Evolutionary conservation across 257 asterid genomes (phyloP), one percentile per base, ranked within the genome.

Genomic region (Sherardia arvensis): DNA sequence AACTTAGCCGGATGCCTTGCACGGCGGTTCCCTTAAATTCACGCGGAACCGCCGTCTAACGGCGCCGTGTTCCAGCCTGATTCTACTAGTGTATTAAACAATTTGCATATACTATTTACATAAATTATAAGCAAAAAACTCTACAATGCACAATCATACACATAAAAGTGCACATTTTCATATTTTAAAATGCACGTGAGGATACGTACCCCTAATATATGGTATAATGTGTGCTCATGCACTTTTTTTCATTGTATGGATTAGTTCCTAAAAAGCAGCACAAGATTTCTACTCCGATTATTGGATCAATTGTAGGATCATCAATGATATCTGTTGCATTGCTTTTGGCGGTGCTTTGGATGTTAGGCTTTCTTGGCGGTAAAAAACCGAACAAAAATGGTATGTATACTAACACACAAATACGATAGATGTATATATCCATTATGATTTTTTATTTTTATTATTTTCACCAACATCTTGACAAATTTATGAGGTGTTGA

Each of bases 321-420:
- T 33, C 34, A 14, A 7, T 48, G 26, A 4, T 26, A 32, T 23
- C 48, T 64, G 56, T 62, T 7, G 55, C 23, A 20, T 33, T 67
- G 56, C 22, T 72, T 17, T 21, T 72, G 27, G 64, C 60, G 54
- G 11, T 67, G 1, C 32, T 55, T 14, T 55, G 69, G 77, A 53
- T 5, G 59, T 21, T 73, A 12, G 73, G 77, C 23, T 67, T 40
- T 49, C 27, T 72, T 9, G 66, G 73, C 1, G 65, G 70, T 10
- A 54, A 62, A 20, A 73, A 53, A 55, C n/a, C 56, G 6, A 33
- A 27, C 4, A 45, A 63, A 9, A 55, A 66, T 27, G 73, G 77
- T 67, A 56, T 5, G 49, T 33, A 43, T 34, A 53, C 30, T 22
- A 5, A 53, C 0, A 53, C 40, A 34, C 2, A n/a, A n/a, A n/a